Evolutionary conservation across 2,329 filamentous ascomycete genomes (phyloP), one percentile per base, ranked within the genome.

Genomic region (Pestalotiopsis sp.): DNA sequence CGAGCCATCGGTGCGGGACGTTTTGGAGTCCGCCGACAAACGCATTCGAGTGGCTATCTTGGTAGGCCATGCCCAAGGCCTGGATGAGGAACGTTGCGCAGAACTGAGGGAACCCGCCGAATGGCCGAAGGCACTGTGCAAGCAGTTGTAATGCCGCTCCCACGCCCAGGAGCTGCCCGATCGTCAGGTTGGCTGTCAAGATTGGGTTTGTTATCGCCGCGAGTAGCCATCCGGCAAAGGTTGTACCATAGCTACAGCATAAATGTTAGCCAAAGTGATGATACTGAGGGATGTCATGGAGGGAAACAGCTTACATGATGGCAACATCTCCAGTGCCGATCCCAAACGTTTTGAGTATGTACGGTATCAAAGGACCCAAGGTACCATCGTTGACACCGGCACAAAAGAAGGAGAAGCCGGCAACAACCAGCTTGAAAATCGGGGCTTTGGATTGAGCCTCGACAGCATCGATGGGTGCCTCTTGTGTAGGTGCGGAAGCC

Each of bases 351-450:
- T 83, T 81, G 4, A 91, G 83, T 11, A 92, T 83, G 73, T 91
- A 90, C 0, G 90, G 90, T 1, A 91, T 85, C 14, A 92, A 71
- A 1, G 90, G 84, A 2, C 90, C 90, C 0, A 91, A 80, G 69
- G 86, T 90, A 40, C 90, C 90, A 75, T 92, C 90, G 68, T 91
- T 92, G 62, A 88, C 82, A 0, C 90, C 90, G 0, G 90, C 88
- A 38, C 89, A 87, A 73, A 92, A 90, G 79, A 91, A 92, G 0
- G 88, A 89, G 70, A 90, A 86, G 0, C 85, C 86, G 2, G 86
- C 84, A 58, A 86, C 86, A 49, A 85, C 66, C 2, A 91, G 77
- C 74, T 88, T 90, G 45, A 87, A 69, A 23, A 80, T 65, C 0
- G 76, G 77, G 1, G 73, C 74, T 4, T 64, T 68, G 14, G 72